A percentile compares a stretch with the other conserved stretches of the same genome.
Evolutionary conservation across 163 green algal species (phyloP).

Genomic region (Prototheca wickerhamii): DNA sequence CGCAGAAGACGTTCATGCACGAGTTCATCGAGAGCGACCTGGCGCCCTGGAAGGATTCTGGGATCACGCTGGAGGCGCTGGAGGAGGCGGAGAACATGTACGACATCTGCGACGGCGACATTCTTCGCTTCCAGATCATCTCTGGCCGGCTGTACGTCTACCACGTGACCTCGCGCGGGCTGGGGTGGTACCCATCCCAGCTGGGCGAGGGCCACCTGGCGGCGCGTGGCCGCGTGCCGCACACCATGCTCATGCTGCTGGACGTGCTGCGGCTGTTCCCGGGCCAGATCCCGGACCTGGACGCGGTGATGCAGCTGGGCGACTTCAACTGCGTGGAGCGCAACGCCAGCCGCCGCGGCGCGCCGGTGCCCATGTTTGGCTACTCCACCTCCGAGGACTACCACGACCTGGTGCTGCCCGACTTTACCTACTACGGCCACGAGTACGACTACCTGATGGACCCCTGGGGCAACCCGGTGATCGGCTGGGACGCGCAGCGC

Average conservation of each 20-base stretch:
- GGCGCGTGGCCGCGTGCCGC: slow-evolving; percentile 36
- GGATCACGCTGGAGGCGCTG: slow-evolving; percentile 14
- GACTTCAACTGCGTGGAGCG: slow-evolving; percentile 36
- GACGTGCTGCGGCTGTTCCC: slow-evolving; percentile 32
- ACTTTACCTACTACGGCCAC: slow-evolving; percentile 39
- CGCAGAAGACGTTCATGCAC: slow-evolving; percentile 2
- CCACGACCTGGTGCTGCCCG: slow-evolving; percentile 34
- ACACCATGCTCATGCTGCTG: slow-evolving; percentile 29
- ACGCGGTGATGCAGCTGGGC: slow-evolving; percentile 31
- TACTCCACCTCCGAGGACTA: slow-evolving; percentile 22
- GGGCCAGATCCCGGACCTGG: slow-evolving; percentile 37
- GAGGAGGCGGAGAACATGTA: slow-evolving; percentile 7
- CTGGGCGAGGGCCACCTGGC: slow-evolving; percentile 25
- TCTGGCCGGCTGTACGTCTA: slow-evolving; percentile 38
- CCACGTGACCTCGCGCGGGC: slow-evolving; percentile 34
- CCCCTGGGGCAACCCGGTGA: slow-evolving; percentile 16
- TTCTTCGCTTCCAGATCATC: slow-evolving; percentile 34
- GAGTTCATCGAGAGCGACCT: slow-evolving; percentile 15
- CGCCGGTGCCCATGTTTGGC: slow-evolving; percentile 24
- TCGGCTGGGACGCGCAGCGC: slow-evolving; percentile 34
- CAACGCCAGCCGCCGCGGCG: too few species aligned
- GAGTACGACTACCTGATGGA: slow-evolving; percentile 34
- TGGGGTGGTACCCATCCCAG: slow-evolving; percentile 35
- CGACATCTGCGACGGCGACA: slow-evolving; percentile 24
- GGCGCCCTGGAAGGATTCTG: slow-evolving; percentile 9